Percentiles rank a stretch among this genome's conserved stretches.
Conservation (phyloP, 768 basidiomycete genomes). For the Collybiopsis luxurians region DNA sequence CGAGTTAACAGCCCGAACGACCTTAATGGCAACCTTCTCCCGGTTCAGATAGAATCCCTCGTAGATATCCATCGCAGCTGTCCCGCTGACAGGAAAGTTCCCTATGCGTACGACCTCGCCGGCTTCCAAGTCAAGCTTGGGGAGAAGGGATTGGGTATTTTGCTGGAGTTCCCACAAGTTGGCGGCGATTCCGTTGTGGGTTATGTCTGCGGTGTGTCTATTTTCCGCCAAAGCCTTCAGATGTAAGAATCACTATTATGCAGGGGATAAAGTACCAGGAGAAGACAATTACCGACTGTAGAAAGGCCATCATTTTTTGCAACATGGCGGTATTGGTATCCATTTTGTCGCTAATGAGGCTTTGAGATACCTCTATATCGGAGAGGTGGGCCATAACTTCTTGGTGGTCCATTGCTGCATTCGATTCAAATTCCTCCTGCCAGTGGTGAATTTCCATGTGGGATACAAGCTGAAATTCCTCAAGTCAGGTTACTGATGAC, state of each 20-base stretch:
- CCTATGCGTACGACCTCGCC: conserved; percentile 53
- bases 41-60: conserved; percentile 52
- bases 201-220: conserved; percentile 25
- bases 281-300: conserved; percentile 41
- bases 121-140: conserved; percentile 45
- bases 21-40: conserved; percentile 58
- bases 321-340: conserved; percentile 33
- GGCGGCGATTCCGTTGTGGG: conserved; percentile 39
- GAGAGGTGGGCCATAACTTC: conserved; percentile 42
- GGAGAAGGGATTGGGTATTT: conserved; percentile 43
- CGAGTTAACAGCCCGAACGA: conserved; percentile 48
- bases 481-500: neutral
- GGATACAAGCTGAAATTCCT: conserved; percentile 36
- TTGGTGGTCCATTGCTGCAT: conserved; percentile 37
- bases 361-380: conserved; percentile 39
- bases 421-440: conserved; percentile 41
- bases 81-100: conserved; percentile 48
- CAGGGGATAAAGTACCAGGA: neutral
- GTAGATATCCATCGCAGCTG: conserved; percentile 50
- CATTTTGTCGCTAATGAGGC: conserved; percentile 29
- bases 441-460: conserved; percentile 45
- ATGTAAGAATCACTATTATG: neutral
- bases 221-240: conserved; percentile 32
- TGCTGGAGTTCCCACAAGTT: conserved; percentile 52
- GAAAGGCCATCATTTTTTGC: conserved; percentile 41